A percentile compares a stretch with the other conserved stretches of the same genome.
Conservation (phyloP, 805 yeast species). For the Candida maesae region DNA sequence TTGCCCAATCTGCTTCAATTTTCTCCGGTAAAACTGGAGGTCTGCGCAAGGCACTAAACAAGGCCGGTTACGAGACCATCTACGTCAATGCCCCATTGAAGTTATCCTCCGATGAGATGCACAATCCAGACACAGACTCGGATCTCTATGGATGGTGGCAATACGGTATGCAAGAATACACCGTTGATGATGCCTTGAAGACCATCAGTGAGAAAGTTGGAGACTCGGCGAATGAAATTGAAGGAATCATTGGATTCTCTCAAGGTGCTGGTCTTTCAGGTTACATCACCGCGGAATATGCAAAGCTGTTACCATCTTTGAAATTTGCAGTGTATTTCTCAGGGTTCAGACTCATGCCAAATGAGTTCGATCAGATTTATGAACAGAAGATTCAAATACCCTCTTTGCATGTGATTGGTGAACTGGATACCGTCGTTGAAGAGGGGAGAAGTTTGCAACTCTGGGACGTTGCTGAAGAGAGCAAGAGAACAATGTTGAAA, state of each 20-base stretch:
- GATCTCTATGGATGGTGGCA: slow-evolving; percentile 71
- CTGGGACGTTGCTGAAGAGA: slow-evolving; percentile 44
- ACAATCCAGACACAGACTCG: slow-evolving; percentile 37
- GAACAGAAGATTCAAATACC: slow-evolving; percentile 27
- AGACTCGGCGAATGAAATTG: slow-evolving; percentile 73
- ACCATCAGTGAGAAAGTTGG: slow-evolving; percentile 42
- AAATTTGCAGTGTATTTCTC: slow-evolving; percentile 57
- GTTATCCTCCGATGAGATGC: slow-evolving; percentile 63
- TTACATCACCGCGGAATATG: slow-evolving; percentile 43
- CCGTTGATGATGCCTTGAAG: slow-evolving; percentile 34
- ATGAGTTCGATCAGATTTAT: slow-evolving; percentile 20
- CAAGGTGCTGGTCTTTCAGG: slow-evolving; percentile 90
- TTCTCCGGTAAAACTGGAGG: slow-evolving; percentile 87
- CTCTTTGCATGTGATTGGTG: slow-evolving; percentile 77
- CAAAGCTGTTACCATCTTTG: slow-evolving; percentile 33
- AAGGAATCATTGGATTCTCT: slow-evolving; percentile 84
- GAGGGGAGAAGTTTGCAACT: slow-evolving; percentile 61
- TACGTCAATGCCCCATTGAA: slow-evolving; percentile 73
- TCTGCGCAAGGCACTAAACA: slow-evolving; percentile 64
- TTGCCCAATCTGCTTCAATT: slow-evolving; percentile 73
- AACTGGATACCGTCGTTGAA: slow-evolving; percentile 81
- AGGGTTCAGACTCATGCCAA: slow-evolving; percentile 45
- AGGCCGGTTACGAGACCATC: slow-evolving; percentile 58
- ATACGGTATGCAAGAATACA: slow-evolving; percentile 30
- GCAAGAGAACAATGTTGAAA: slow-evolving; percentile 45